Base-by-base conservation (phyloP, 2,329 filamentous ascomycete species). In the Penicillium sp. region DNA sequence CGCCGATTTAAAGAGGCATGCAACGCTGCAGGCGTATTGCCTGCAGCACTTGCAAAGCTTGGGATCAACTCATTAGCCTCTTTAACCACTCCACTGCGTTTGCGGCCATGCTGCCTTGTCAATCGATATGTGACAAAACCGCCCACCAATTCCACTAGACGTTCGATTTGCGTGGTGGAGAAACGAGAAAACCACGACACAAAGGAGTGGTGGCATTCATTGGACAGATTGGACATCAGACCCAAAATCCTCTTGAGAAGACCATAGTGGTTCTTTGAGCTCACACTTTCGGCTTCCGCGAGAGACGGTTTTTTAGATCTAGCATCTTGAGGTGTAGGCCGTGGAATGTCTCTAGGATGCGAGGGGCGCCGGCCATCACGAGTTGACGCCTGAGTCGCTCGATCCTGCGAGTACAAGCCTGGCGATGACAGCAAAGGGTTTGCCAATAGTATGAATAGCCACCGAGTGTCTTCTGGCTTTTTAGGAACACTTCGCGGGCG, bases 181-280 rank as follows among this genome's bases (percentile, higher is more conserved):
- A 84, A 79, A 31, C 79, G 76, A 9, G 84, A 79, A 52, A 93
- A 80, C 87, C 87, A 95, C 5, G 76, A 75, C 7, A 88, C 78
- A 16, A 94, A 65, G 51, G 84, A 78, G 37, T 82, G 80, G 52
- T 94, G 88, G 50, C 84, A 89, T 41, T 82, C 76, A 41, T 78
- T 76, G 0, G 85, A 75, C 9, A 85, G 71, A 59, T 93, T 86
- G 1, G 86, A 83, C 15, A 94, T 58, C 7, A 95, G 67, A 1
- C 89, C 89, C 16, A 94, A 62, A 26, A 93, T 80, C 25, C 89
- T 78, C 61, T 95, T 95, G 52, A 93, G 77, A 36, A 95, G 83
- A 3, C 83, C 84, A 2, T 85, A 88, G 62, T 94, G 84, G 42
- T 85, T 78, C 1, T 81, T 82, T 16, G 76, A 71, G 12, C 62